phyloP scores from a whole-genome alignment of 306 rosid genomes.

The Hippophae tibetana region DNA sequence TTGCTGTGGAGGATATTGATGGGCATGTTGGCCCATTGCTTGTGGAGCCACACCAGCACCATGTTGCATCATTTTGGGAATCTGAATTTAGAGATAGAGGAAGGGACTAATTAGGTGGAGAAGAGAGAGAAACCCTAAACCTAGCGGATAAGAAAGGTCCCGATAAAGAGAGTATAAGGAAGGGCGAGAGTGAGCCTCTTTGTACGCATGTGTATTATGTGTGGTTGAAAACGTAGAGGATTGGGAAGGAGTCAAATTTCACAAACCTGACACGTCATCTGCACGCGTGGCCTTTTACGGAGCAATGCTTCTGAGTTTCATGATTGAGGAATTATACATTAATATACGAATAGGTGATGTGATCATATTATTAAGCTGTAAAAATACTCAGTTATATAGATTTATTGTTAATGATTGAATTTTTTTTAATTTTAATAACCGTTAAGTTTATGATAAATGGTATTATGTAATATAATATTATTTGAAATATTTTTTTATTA shows the following conservation, averaged over 20 bases:
- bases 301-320: too few relatives aligned
- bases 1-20: conserved; percentile 45
- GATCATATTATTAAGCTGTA: too few relatives aligned
- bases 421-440: too few relatives aligned
- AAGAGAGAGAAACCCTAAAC: conserved; percentile 46
- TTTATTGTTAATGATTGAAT: too few relatives aligned
- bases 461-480: too few relatives aligned
- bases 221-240: background rate
- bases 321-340: too few relatives aligned
- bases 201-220: background rate
- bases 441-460: too few relatives aligned
- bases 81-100: conserved; percentile 16
- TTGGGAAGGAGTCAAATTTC: conserved; percentile 4
- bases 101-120: background rate
- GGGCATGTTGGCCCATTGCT: conserved; percentile 50
- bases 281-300: conserved; percentile 5
- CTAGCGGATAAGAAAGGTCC: conserved; percentile 21
- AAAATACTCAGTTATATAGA: too few relatives aligned
- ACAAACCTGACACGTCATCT: conserved; percentile 3
- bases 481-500: too few relatives aligned
- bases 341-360: too few relatives aligned
- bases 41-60: conserved; percentile 59
- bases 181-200: background rate
- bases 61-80: conserved; percentile 69
- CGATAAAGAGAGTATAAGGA: background rate